Evolutionary conservation across 768 basidiomycete species (phyloP).

Genomic region (Neoboletus magnificus): DNA sequence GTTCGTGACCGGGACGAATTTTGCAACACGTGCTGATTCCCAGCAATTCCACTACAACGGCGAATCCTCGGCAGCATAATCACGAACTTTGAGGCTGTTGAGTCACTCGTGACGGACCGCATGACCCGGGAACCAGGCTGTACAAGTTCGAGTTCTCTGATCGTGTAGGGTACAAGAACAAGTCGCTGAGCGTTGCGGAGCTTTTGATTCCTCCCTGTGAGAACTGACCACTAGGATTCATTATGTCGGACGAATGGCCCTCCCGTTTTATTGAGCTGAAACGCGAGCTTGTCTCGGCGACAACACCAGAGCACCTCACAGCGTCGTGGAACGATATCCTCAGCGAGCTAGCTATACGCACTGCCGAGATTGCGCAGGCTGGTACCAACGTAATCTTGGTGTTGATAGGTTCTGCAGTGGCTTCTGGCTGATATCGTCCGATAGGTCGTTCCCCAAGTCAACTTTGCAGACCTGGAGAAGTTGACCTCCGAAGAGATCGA

Average conservation of each 20-base stretch:
- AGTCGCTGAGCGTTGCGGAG: neutral
- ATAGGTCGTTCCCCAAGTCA: conserved; percentile 61
- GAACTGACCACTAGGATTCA: neutral
- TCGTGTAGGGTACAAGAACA: conserved; percentile 12
- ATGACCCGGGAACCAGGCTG: neutral
- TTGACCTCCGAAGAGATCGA: conserved; percentile 46
- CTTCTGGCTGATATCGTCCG: neutral
- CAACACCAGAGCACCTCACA: conserved; percentile 47
- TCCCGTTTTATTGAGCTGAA: conserved; percentile 57
- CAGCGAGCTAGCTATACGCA: conserved; percentile 44
- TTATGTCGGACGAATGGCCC: conserved; percentile 20
- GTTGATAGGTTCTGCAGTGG: neutral
- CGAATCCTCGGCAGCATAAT: conserved; percentile 8
- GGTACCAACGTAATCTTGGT: conserved; percentile 46
- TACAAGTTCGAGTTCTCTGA: neutral
- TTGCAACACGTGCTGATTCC: neutral
- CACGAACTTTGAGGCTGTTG: neutral
- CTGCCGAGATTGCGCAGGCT: conserved; percentile 41
- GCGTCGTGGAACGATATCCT: conserved; percentile 59
- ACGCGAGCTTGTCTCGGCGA: conserved; percentile 48
- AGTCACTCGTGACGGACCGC: neutral
- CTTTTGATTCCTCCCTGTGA: neutral
- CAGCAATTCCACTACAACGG: neutral
- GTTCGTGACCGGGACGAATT: neutral
- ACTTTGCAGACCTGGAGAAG: conserved; percentile 50